Evolutionary conservation across 1,284 basidiomycete genomes (phyloP).

Genomic region (Naganishia cerealis): DNA sequence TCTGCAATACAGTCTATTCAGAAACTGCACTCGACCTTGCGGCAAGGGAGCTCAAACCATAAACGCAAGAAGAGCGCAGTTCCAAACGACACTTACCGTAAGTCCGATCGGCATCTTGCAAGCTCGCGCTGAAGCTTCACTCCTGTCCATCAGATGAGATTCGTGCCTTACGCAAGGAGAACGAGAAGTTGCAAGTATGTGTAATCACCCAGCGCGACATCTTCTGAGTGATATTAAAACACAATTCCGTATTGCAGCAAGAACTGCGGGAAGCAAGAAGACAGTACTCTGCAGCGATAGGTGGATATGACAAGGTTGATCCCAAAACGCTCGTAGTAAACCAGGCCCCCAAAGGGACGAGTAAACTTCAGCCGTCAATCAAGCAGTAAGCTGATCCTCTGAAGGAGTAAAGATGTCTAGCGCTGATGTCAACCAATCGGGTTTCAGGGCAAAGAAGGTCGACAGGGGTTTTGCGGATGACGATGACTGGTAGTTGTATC

Average conservation of each 20-base stretch:
- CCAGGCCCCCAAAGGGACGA: slow-evolving; percentile 13
- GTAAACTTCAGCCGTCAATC: slow-evolving; percentile 18
- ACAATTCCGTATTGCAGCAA: background rate
- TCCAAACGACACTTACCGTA: background rate
- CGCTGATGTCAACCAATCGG: background rate
- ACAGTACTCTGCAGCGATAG: slow-evolving; percentile 10
- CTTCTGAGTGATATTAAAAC: background rate
- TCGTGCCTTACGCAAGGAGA: slow-evolving; percentile 14
- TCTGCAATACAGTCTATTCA: background rate
- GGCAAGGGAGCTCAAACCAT: background rate
- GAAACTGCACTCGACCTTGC: background rate
- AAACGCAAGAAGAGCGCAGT: background rate
- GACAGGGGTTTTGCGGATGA: slow-evolving; percentile 16
- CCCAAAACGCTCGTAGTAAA: background rate
- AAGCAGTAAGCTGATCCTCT: slow-evolving; percentile 9
- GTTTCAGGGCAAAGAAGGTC: slow-evolving; percentile 11
- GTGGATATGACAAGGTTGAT: slow-evolving; percentile 22
- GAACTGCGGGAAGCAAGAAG: slow-evolving; percentile 8
- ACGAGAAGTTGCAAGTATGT: slow-evolving; percentile 22
- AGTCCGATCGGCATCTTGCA: background rate
- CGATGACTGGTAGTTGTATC: slow-evolving; percentile 12
- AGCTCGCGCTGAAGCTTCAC: background rate
- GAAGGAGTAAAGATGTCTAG: background rate
- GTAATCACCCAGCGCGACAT: background rate
- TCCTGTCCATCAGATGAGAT: background rate